Percentiles rank a stretch among this genome's conserved stretches.
Conservation (phyloP, 2,329 filamentous ascomycete genomes). For the Microcyclospora pomicola region DNA sequence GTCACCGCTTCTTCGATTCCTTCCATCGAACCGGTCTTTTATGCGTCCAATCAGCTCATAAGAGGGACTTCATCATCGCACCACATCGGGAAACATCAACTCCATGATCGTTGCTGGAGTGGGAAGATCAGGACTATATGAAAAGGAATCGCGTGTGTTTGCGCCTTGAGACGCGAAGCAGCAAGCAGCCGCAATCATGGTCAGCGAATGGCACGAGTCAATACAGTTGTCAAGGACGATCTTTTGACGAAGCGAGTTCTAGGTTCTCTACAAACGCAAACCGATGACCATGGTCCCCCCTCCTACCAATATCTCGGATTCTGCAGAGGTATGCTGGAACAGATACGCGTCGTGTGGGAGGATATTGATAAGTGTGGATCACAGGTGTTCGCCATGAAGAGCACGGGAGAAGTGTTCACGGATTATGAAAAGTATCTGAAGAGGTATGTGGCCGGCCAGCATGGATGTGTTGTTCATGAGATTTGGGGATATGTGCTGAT, state of each 20-base stretch:
- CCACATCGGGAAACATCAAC: too few relatives aligned
- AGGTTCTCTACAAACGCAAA: constrained; percentile 96
- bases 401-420: constrained; percentile 80
- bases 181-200: too few relatives aligned
- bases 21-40: too few relatives aligned
- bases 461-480: background rate
- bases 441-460: constrained; percentile 44
- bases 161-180: too few relatives aligned
- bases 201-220: too few relatives aligned
- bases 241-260: constrained; percentile 2
- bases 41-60: too few relatives aligned
- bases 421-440: constrained; percentile 79
- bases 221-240: too few relatives aligned
- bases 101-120: too few relatives aligned
- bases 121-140: too few relatives aligned
- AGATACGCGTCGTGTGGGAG: constrained; percentile 1
- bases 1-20: too few relatives aligned
- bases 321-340: constrained; percentile 53
- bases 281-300: constrained; percentile 69
- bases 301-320: constrained; percentile 63
- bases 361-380: constrained; percentile 15
- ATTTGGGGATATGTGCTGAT: constrained; percentile 9
- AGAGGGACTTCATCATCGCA: too few relatives aligned
- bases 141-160: too few relatives aligned
- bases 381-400: constrained; percentile 81